These are phyloP conservation scores for Aspergillus quadricinctus DNA, from an alignment of 2,329 filamentous ascomycete species.

Conservation along the genomic window DNA sequence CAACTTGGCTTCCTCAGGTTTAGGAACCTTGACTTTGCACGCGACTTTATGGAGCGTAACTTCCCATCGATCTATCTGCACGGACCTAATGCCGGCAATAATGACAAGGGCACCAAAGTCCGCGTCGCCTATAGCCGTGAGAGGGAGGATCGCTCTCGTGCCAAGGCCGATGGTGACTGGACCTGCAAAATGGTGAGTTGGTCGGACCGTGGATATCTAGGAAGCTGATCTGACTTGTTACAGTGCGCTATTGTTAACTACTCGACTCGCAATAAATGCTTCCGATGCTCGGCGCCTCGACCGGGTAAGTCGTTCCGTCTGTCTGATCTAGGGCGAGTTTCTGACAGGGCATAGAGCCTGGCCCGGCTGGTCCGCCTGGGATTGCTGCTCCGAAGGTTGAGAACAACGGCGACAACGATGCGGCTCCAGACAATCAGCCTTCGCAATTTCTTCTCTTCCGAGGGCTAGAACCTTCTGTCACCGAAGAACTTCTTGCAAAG, in stretches of 20 bases:
- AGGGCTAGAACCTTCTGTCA: constrained; percentile 65
- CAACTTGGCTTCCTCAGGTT: constrained; percentile 57
- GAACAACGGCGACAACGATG: constrained; percentile 54
- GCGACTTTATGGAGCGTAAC: constrained; percentile 50
- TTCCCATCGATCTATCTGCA: constrained; percentile 49
- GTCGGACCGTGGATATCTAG: background rate
- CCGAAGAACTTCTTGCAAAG: constrained; percentile 66
- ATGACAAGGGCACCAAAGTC: constrained; percentile 41
- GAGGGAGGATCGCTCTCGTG: constrained; percentile 47
- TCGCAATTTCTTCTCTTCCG: constrained; percentile 75
- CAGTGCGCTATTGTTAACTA: constrained; percentile 57
- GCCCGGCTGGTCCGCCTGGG: constrained; percentile 30
- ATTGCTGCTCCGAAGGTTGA: constrained; percentile 41
- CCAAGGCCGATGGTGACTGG: constrained; percentile 53
- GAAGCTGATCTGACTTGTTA: constrained; percentile 2
- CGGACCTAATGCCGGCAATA: constrained; percentile 37
- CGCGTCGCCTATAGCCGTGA: constrained; percentile 53
- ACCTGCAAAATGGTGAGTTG: constrained; percentile 48
- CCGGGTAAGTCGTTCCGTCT: constrained; percentile 42
- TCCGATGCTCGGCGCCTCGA: constrained; percentile 54
- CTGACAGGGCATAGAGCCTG: constrained; percentile 20
- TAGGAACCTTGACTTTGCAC: constrained; percentile 45
- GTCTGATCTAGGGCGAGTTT: background rate
- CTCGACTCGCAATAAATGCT: constrained; percentile 52
- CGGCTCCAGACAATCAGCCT: constrained; percentile 52